Evolutionary conservation across 306 rosid genomes (phyloP), one percentile per base, ranked within the genome.

Genomic region (Quercus cerris): DNA sequence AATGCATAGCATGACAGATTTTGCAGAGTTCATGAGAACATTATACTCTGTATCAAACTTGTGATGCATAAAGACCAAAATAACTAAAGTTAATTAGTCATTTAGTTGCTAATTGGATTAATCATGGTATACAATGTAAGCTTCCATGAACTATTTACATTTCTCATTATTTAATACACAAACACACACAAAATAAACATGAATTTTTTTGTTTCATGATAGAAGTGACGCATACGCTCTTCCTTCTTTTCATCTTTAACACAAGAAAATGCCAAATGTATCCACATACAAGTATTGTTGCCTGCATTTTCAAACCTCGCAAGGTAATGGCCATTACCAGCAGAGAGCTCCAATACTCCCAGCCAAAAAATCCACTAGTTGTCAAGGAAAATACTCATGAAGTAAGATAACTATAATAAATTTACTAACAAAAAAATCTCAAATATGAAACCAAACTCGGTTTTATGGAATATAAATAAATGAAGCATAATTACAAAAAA

Each of bases 371-470:
- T 82, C 90, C 84, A 83, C 17, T 73, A 75, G 74, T 23, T 49
- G 90, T 90, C 85, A 90, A 89, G 96, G 95, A 85, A 75, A 70
- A 83, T 62, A 75, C 78, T 70, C 57, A 64, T 31, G 67, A 31
- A 59, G 54, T 71, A 58, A 30, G 14, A 49, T 22, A 71, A 63
- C 51, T 30, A 49, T 59, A 22, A 75, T 38, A 67, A 22, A 52
- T 49, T 61, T 17, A 17, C 13, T 18, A 28, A 7, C 20, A 61
- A 25, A 58, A 64, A 1, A 30, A 78, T 52, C 66, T 30, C 73
- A 58, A 70, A 52, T 59, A 69, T 58, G 25, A 49, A 80, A 20
- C 82, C 70, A 19, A 81, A 73, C 49, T 38, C 41, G 58, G 41
- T 56, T 68, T 5, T 62, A 33, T 71, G 78, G 71, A 55, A 82